Percentiles rank a stretch among this genome's conserved stretches.
Evolutionary conservation across 2,329 filamentous ascomycete species (phyloP).

Genomic region (Trichoderma breve): DNA sequence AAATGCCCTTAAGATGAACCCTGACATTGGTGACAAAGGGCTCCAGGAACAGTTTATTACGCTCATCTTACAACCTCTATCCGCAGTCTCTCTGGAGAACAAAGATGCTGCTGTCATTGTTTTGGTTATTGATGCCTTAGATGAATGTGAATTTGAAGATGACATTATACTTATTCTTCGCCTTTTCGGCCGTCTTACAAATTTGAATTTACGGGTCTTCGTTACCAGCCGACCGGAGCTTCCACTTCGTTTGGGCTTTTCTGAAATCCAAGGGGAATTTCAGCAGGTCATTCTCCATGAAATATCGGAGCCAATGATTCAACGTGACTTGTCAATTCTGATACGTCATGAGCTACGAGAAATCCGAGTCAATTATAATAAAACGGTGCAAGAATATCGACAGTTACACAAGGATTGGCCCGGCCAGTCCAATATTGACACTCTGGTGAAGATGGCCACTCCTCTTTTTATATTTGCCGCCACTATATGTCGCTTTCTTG

Average conservation of each 20-base stretch:
- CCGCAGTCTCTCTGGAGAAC: no score
- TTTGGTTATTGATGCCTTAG: not conserved
- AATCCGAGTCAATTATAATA: constrained; percentile 4
- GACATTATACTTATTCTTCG: not conserved
- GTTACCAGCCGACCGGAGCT: constrained; percentile 45
- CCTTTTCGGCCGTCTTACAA: no score
- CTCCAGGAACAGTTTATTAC: not conserved
- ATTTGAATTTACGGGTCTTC: no score
- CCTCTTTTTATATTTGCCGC: constrained; percentile 39
- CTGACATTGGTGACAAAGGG: not conserved
- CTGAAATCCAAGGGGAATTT: constrained; percentile 22
- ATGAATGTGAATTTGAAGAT: not conserved
- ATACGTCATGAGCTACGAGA: not conserved
- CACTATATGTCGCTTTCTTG: constrained; percentile 33
- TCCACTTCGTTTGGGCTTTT: constrained; percentile 38
- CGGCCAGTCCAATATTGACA: not conserved
- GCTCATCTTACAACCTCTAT: not conserved
- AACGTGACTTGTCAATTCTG: not conserved
- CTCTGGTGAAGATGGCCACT: constrained; percentile 29
- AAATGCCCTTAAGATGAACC: no score
- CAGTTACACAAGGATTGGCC: constrained; percentile 20
- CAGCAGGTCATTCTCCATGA: not conserved
- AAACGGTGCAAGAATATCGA: not conserved
- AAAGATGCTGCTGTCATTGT: no score
- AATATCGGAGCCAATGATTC: not conserved